Base-by-base conservation (phyloP, 2,329 filamentous ascomycete genomes). In the Arthrobotrys musiformis region DNA sequence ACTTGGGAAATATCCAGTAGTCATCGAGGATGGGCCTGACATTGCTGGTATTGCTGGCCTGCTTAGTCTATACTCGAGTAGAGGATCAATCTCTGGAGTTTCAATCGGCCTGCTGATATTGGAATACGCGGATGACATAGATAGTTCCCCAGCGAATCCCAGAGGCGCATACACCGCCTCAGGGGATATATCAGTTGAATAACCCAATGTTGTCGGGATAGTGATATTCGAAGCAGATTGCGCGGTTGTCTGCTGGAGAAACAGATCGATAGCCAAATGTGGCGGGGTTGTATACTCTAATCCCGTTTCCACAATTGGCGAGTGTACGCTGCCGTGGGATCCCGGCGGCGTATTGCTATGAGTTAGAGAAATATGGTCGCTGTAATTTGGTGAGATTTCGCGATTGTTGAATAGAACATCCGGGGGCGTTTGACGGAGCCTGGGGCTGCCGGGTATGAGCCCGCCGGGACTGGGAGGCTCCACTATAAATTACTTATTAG, bases 381-480 rank as follows among this genome's bases (percentile, higher is more conserved):
- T 60, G 33, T 70, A 44, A 35, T 22, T 28, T 5, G 61, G 44
- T 13, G 67, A 44, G 7, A 62, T 42, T 8, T 63, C 67, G 22
- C 40, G 67, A 33, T n/a, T 28, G 11, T 44, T 58, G 24, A 50
- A 50, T 17, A 50, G 24, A 24, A 54, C 44, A 13, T 44, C 46
- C 15, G 50, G 44, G 3, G 44, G 60, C 26, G 63, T 33, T 3
- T 46, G 33, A 7, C 46, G 46, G 2, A 56, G 26, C 28, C 40
- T 33, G 4, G 69, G 69, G 28, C 61, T 73, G 13, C 37, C 61
- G 7, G 30, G 30, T 17, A 66, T 37, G 8, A 73, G 61, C 9
- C 69, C 69, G n/a, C 61, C 61, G 19, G 68, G 68, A 22, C 68
- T 72, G 17, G 68, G 68, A 28, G 68, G 68, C 26, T 58, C 68